Evolutionary conservation across 805 yeast genomes (phyloP).

Genomic region (Maudiozyma pseudohumilis): DNA sequence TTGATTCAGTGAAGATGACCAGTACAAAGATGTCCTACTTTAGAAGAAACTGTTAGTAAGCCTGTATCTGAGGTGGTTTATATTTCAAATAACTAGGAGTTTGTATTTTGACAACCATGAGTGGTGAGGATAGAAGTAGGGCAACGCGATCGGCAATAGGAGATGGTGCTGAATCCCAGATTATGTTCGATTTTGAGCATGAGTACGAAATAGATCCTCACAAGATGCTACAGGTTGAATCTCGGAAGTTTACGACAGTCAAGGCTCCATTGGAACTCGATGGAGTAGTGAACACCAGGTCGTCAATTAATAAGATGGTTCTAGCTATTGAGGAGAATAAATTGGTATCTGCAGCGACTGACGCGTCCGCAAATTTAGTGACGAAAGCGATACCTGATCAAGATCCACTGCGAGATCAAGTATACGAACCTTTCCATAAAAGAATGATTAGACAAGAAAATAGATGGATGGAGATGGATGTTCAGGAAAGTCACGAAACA

Average conservation of each 20-base stretch:
- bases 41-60: no score
- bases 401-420: conserved; percentile 42
- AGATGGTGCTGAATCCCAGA: conserved; percentile 11
- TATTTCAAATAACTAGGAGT: no score
- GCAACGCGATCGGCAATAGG: conserved; percentile 12
- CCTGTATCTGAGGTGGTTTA: no score
- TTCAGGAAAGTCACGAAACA: conserved; percentile 38
- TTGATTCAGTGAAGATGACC: no score
- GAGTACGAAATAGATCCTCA: conserved; percentile 15
- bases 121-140: neutral
- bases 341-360: neutral
- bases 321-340: conserved; percentile 10
- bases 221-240: conserved; percentile 9
- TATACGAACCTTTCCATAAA: conserved; percentile 41
- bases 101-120: no score
- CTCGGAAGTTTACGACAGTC: neutral
- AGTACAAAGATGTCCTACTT: no score
- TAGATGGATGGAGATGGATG: conserved; percentile 47
- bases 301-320: conserved; percentile 15
- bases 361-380: neutral
- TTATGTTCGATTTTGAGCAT: conserved; percentile 32
- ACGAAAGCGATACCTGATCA: no score
- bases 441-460: conserved; percentile 57
- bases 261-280: neutral
- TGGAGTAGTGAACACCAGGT: neutral